These are phyloP conservation scores for Berberis vulgaris DNA, from an alignment of 164 flowering plant species.

Conservation along the genomic window DNA sequence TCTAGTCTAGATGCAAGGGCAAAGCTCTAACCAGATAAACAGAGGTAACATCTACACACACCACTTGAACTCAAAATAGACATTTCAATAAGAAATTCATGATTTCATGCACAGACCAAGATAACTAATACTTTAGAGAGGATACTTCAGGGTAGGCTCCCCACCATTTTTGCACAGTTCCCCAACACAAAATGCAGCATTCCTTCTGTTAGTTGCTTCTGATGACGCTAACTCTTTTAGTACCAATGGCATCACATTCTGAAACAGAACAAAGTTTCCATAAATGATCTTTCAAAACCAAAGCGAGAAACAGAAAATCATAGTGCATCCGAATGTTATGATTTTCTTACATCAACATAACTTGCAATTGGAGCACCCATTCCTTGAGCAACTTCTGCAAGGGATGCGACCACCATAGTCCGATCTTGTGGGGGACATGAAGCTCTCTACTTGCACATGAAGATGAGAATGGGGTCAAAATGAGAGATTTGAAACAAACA, in stretches of 20 bases:
- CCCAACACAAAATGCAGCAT: constrained; percentile 98
- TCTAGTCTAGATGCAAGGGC: constrained; percentile 41
- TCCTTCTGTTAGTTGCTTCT: constrained; percentile 83
- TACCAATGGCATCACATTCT: constrained; percentile 82
- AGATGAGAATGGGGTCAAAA: neutral
- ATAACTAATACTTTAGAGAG: constrained; percentile 7
- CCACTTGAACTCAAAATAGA: neutral
- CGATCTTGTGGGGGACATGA: constrained; percentile 84
- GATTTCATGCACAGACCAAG: too few relatives aligned
- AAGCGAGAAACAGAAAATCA: neutral
- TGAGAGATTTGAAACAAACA: neutral
- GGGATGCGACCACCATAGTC: constrained; percentile 97
- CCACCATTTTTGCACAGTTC: constrained; percentile 94
- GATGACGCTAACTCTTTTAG: constrained; percentile 82
- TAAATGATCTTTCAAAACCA: neutral
- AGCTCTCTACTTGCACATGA: constrained; percentile 46
- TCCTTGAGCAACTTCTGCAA: constrained; percentile 96
- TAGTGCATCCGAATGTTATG: neutral
- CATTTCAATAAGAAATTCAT: neutral
- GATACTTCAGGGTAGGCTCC: constrained; percentile 66
- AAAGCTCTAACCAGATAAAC: constrained; percentile 7
- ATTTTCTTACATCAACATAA: constrained; percentile 66
- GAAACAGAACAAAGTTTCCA: constrained; percentile 17
- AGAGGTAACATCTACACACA: neutral
- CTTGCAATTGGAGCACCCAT: constrained; percentile 80